Base-by-base conservation (phyloP, 2,329 filamentous ascomycete species). In the Rosellinia necatrix region DNA sequence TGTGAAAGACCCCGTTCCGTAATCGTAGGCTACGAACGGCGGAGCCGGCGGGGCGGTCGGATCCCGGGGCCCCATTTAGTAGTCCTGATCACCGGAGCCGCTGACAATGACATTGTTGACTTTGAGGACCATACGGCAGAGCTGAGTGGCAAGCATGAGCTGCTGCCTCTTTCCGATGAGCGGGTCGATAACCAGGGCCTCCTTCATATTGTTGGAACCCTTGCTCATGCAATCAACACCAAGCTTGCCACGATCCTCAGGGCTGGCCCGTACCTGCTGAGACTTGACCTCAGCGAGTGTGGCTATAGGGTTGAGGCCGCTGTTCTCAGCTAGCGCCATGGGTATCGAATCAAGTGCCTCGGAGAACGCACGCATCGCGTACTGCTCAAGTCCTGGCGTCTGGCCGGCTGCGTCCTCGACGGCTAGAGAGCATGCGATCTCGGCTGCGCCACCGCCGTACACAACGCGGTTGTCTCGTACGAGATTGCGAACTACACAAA, bases 121-220 rank as follows among this genome's bases (percentile, higher is more conserved):
- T 86, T 96, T 97, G 66, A 97, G 82, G 65, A 97, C 92, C 93
- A 99, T 97, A 65, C 94, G 87, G 81, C 94, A 97, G 65, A 99
- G 81, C 79, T 99, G 94, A 49, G 96, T 99, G 27, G 94, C 94
- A 64, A 99, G 84, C 78, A 97, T 86, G 59, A 99, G 83, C 78
- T 99, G 94, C 79, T 97, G 92, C 76, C 91, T 90, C 84, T 99
- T 99, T 67, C 94, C 94, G 72, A 99, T 99, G 70, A 99, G 80
- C 49, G 94, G 96, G 72, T 99, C 94, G 72, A 99, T 97, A 64
- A 97, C 94, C 75, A 99, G 99, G 64, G 94, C 90, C 66, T 96
- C 87, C 79, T 89, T 92, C 94, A 99, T 99, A 77, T 97, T 87
- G 76, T 97, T 97, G 79, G 83, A 92, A 66, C 94, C 94, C 30